Evolutionary conservation across 495 filamentous ascomycete genomes (phyloP).

Genomic region (Patellaria atrata): DNA sequence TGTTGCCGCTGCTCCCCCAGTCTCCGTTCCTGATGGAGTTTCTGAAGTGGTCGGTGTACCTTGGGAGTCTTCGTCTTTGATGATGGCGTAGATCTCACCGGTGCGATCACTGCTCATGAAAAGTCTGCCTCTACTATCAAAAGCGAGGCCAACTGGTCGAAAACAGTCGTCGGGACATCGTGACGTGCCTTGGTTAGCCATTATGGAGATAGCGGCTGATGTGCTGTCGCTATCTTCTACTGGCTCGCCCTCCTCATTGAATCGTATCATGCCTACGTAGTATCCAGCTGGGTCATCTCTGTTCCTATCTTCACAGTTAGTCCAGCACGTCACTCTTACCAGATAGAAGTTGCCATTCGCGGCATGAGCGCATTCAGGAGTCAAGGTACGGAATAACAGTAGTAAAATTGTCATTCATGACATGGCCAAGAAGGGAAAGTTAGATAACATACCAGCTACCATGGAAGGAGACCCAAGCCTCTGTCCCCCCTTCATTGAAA

Average conservation of each 20-base stretch:
- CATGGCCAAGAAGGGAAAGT: too few relatives aligned
- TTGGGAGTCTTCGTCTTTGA: slow-evolving; percentile 22
- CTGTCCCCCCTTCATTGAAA: slow-evolving; percentile 25
- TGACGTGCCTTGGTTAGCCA: slow-evolving; percentile 31
- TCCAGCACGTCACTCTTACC: too few relatives aligned
- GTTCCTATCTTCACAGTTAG: slow-evolving; percentile 28
- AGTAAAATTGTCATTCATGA: too few relatives aligned
- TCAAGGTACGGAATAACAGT: not conserved
- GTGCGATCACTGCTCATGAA: slow-evolving; percentile 35
- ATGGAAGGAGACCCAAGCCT: slow-evolving; percentile 31
- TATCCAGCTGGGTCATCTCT: slow-evolving; percentile 31
- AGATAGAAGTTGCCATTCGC: too few relatives aligned
- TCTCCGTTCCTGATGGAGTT: not conserved
- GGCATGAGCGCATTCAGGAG: not conserved
- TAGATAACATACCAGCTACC: slow-evolving; percentile 26
- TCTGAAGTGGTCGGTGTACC: not conserved
- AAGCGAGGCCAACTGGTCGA: slow-evolving; percentile 36
- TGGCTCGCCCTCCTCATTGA: slow-evolving; percentile 34
- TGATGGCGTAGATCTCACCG: slow-evolving; percentile 36
- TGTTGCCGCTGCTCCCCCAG: not conserved
- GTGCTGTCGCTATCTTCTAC: slow-evolving; percentile 27
- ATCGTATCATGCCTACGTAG: slow-evolving; percentile 33
- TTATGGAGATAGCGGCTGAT: slow-evolving; percentile 30
- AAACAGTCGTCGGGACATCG: slow-evolving; percentile 32
- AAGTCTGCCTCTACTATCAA: slow-evolving; percentile 32